Percentiles rank a stretch among this genome's conserved stretches.
Conservation (phyloP, 2,329 filamentous ascomycete species). For the Penicillium digitatum region DNA sequence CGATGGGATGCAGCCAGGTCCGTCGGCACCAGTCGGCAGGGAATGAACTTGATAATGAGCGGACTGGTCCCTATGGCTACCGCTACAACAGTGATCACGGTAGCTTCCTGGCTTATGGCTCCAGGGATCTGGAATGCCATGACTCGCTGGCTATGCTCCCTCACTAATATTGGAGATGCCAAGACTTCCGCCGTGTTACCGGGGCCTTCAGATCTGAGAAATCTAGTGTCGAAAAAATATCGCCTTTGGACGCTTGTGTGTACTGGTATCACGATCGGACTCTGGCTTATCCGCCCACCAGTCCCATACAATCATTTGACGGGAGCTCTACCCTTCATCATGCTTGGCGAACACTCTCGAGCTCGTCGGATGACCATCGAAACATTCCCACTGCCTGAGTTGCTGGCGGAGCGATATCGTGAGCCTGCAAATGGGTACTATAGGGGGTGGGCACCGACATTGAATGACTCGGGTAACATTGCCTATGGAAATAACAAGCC, state of each 20-base stretch:
- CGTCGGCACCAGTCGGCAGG: conserved; percentile 27
- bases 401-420: conserved; percentile 21
- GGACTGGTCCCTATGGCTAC: conserved; percentile 25
- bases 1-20: conserved; percentile 31
- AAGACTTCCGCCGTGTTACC: conserved; percentile 13
- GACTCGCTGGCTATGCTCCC: conserved; percentile 21
- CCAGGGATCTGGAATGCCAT: conserved; percentile 23
- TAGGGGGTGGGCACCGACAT: conserved; percentile 30
- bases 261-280: conserved; percentile 10
- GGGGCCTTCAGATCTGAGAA: conserved; percentile 12
- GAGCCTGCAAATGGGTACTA: conserved; percentile 24
- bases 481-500: conserved; percentile 11
- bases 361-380: conserved; percentile 6
- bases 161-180: conserved; percentile 15
- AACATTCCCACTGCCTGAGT: conserved; percentile 26
- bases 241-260: conserved; percentile 21
- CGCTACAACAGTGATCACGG: conserved; percentile 16
- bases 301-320: conserved; percentile 31
- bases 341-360: conserved; percentile 16
- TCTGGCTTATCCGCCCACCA: conserved; percentile 26
- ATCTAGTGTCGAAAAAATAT: not conserved
- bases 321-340: conserved; percentile 25
- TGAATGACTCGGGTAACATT: conserved; percentile 10
- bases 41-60: conserved; percentile 29
- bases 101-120: conserved; percentile 21